Base-by-base conservation (phyloP, 2,329 filamentous ascomycete genomes). In the Scedosporium boydii region DNA sequence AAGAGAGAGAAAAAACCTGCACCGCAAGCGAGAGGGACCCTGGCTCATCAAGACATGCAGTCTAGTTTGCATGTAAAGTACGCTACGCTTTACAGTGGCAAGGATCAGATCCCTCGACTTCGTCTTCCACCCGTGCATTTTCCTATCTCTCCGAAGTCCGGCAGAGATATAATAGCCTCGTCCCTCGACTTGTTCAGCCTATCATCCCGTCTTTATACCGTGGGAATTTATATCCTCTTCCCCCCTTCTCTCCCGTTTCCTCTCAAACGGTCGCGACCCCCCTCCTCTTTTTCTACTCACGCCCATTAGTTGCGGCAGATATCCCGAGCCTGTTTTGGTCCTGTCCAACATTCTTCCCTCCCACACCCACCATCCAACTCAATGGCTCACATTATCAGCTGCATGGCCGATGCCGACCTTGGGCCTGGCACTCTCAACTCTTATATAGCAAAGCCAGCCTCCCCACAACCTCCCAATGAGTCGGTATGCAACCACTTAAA, bases 371-470 rank as follows among this genome's bases (percentile, higher is more conserved):
- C 2, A 46, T 53, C 53, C 41, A n/a, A 55, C 53, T 42, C 60
- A 38, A 62, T 62, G 60, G 60, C 60, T 58, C 60, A 62, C 60
- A 62, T 62, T 26, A 58, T 53, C 53, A 62, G 53, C 27, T 62
- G 60, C 61, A 59, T 62, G 38, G 55, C 61, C 38, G 61, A 59
- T 59, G 61, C 61, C 61, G 61, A 62, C 53, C 26, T 55, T 18
- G 61, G 58, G 26, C 38, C 59, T 38, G 23, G 53, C 53, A 51
- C 29, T 53, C 53, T 51, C 27, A 53, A 51, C 3, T 27, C 48
- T 27, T 62, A 62, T 62, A 62, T 62, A 62, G 56, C 61, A 21
- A 62, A 59, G 57, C 42, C 61, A 51, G 56, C 57, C 61, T 62
- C 61, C 56, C 56, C 61, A 38, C 53, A 62, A 62, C 61, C 61